Evolutionary conservation across 805 yeast species (phyloP), one percentile per base, ranked within the genome.

Genomic region (Starmera dryadoides): DNA sequence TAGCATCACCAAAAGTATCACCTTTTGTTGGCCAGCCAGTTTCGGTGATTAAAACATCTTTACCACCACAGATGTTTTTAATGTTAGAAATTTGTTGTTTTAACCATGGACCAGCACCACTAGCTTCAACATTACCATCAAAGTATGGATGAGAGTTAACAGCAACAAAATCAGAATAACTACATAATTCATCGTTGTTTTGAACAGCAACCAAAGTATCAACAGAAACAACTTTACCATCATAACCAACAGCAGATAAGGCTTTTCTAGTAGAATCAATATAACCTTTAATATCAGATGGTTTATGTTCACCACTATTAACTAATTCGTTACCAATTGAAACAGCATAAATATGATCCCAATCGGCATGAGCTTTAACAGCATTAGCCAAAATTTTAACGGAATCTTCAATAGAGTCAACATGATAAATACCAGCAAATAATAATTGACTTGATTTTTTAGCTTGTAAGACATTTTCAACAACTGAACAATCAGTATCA

Each of bases 1-100:
- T 77, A 47, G 79, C 77, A 35, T 47, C 44, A 41, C 79, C 80
- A 49, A 66, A 72, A 42, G 70, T 50, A 45, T 64, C 57, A 53
- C 86, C 86, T 49, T 66, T 52, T 14, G 81, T 70, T 50, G 86
- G 86, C 86, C 86, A 79, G 32, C 86, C 86, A 37, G 82, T 71
- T 62, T 79, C 86, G 41, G 78, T 67, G 46, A 79, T 67, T 44
- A 78, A 58, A 12, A 58, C 60, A 16, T 54, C 47, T 57, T 78
- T 77, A 25, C 50, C 44, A 43, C 63, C 75, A 55, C 84, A 79
- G 17, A 55, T 59, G 32, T 56, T 44, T 48, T 67, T 60, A 41
- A 79, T 62, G 46, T 60, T 53, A 4, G 62, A 45, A 34, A 78
- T 72, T 50, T 77, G 81, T 17, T 50, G 46, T 46, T 62, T 48